phyloP scores from a whole-genome alignment of 108 stramenopile genomes.

The Nannochloropsis oceanica region DNA sequence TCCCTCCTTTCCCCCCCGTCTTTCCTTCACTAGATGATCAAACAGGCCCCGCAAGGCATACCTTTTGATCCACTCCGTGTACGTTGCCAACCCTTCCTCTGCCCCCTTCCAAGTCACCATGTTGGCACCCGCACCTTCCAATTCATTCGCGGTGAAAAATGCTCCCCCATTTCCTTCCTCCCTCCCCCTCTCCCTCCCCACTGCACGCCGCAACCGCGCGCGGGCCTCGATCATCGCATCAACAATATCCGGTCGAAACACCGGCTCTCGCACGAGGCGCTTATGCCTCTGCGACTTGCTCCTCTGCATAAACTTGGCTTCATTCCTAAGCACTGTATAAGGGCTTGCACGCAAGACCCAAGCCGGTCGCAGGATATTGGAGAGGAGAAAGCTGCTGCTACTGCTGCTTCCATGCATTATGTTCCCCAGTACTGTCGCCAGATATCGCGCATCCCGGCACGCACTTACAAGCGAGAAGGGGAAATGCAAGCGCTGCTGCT shows the following conservation, averaged over 20 bases:
- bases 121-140: slow-evolving; percentile 20
- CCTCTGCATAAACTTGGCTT: slow-evolving; percentile 48
- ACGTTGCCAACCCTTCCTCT: slow-evolving; percentile 6
- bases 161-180: neutral
- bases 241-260: slow-evolving; percentile 12
- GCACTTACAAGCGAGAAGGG: slow-evolving; percentile 62
- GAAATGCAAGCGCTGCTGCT: slow-evolving; percentile 61
- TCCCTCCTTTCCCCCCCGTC: neutral
- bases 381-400: slow-evolving; percentile 16
- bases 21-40: neutral
- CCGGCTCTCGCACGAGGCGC: neutral
- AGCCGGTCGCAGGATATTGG: slow-evolving; percentile 65
- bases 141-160: neutral
- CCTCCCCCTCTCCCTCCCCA: neutral
- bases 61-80: slow-evolving; percentile 18
- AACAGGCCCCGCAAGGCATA: neutral
- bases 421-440: slow-evolving; percentile 18
- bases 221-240: slow-evolving; percentile 15
- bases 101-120: slow-evolving; percentile 7
- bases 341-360: slow-evolving; percentile 67
- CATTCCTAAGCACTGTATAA: slow-evolving; percentile 63
- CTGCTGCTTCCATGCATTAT: neutral
- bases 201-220: neutral
- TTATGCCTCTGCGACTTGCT: slow-evolving; percentile 5
- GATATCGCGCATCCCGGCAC: neutral